Evolutionary conservation across 345 rosid genomes (phyloP), one percentile per base, ranked within the genome.

Genomic region (Salix caprea): DNA sequence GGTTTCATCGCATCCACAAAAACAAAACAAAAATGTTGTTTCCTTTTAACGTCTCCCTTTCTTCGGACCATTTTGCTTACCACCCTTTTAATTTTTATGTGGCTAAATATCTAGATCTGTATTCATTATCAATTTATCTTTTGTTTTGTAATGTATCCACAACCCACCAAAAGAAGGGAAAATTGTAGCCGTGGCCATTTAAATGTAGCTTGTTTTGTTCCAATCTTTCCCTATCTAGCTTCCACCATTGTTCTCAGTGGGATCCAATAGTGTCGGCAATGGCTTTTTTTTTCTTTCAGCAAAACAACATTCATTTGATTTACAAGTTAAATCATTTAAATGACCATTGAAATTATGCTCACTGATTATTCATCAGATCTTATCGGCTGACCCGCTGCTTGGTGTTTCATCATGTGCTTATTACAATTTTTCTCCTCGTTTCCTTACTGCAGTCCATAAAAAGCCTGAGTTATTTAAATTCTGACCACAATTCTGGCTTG

Each of bases 161-260:
- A 3, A n/a, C 72, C 58, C 62, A 32, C 64, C 37, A 73, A 74
- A 76, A 76, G 77, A 30, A 60, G 74, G 39, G 24, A 21, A 23
- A n/a, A 10, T 2, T 18, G 37, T 12, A n/a, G n/a, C 61, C 13
- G 48, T 32, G 10, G 37, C 32, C 67, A 7, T 74, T 11, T 39
- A 37, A 34, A 44, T 30, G 70, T 65, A 56, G n/a, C 21, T 44
- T 42, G n/a, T 12, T 50, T 37, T 19, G 16, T 34, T 37, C 34
- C 9, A 56, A 6, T 19, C 40, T 23, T 69, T 60, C 66, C 75
- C 6, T 62, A 65, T 65, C 61, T 70, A 66, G 44, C 60, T 48
- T 76, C 39, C 69, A 32, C 56, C 62, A 16, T 42, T 56, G 62
- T 10, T 56, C 62, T 58, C 62, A 60, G 69, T 66, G 77, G 75